A percentile compares a stretch with the other conserved stretches of the same genome.
Conservation (phyloP, 768 basidiomycete species). For the Pleurotus pulmonarius region DNA sequence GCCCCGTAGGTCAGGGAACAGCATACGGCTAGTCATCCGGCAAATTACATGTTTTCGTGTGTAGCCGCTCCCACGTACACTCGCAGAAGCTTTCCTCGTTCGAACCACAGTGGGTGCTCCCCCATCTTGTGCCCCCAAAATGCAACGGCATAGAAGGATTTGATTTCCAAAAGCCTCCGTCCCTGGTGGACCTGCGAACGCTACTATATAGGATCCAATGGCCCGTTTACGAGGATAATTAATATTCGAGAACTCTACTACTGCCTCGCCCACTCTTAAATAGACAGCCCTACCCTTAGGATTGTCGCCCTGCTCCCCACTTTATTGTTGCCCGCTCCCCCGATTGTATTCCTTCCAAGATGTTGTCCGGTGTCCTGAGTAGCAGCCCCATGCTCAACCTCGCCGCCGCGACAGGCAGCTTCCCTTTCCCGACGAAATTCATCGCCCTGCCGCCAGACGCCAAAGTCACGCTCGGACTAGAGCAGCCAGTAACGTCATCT, state of each 20-base stretch:
- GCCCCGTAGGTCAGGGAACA: too few species aligned
- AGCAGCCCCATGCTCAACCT: conserved; percentile 28
- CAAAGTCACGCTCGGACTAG: conserved; percentile 28
- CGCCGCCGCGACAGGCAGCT: conserved; percentile 29
- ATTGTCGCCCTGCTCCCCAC: not conserved
- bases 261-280: not conserved
- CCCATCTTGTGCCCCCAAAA: not conserved
- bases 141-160: not conserved
- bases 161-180: not conserved
- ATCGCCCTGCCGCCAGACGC: conserved; percentile 25
- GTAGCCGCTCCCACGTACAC: conserved; percentile 4
- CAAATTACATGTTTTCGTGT: conserved; percentile 6
- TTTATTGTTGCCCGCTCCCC: not conserved
- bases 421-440: conserved; percentile 32
- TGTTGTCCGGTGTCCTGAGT: conserved; percentile 12
- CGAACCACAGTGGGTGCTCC: not conserved
- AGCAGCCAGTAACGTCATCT: conserved; percentile 12
- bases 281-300: not conserved
- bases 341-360: not conserved
- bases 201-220: not conserved
- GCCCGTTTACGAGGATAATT: not conserved
- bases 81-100: not conserved
- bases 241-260: too few species aligned
- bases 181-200: not conserved
- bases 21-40: not conserved